phyloP scores from a whole-genome alignment of 257 asterid species.

The Scutellaria minor region DNA sequence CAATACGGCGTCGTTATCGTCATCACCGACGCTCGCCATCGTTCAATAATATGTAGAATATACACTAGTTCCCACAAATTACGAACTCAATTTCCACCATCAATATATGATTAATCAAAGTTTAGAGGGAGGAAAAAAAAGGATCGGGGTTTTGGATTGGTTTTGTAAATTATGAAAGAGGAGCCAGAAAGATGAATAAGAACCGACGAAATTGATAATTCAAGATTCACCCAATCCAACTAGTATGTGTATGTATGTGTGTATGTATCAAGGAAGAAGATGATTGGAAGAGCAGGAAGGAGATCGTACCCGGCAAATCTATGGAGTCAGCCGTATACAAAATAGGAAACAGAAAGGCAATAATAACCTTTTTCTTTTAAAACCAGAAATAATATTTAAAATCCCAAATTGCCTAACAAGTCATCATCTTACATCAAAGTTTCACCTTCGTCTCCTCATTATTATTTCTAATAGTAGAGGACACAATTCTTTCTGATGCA shows the following conservation, averaged over 20 bases:
- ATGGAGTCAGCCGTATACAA: conserved; percentile 32
- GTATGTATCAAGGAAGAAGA: conserved; percentile 19
- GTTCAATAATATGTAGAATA: conserved; percentile 12
- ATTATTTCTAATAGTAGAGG: too few relatives aligned
- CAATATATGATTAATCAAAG: conserved; percentile 7
- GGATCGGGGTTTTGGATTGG: conserved; percentile 38
- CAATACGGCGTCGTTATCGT: conserved; percentile 71
- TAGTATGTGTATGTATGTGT: too few relatives aligned
- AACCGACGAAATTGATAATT: conserved; percentile 20
- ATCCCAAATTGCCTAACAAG: too few relatives aligned
- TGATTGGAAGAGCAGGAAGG: conserved; percentile 26
- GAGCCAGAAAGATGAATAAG: not conserved
- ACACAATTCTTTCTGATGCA: too few relatives aligned
- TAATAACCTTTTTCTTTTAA: not conserved
- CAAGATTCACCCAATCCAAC: conserved; percentile 7
- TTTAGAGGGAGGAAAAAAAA: not conserved
- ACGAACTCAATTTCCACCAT: conserved; percentile 33
- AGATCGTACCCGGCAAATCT: conserved; percentile 41
- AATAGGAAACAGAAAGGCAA: conserved; percentile 14
- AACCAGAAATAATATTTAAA: too few relatives aligned
- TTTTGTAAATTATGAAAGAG: conserved; percentile 32
- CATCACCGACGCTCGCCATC: conserved; percentile 71
- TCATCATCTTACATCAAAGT: too few relatives aligned
- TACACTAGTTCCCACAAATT: conserved; percentile 31
- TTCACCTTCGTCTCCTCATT: too few relatives aligned